Evolutionary conservation across 1,139 yeast genomes (phyloP), one percentile per base, ranked within the genome.

Genomic region (Groenewaldozyma sp.): DNA sequence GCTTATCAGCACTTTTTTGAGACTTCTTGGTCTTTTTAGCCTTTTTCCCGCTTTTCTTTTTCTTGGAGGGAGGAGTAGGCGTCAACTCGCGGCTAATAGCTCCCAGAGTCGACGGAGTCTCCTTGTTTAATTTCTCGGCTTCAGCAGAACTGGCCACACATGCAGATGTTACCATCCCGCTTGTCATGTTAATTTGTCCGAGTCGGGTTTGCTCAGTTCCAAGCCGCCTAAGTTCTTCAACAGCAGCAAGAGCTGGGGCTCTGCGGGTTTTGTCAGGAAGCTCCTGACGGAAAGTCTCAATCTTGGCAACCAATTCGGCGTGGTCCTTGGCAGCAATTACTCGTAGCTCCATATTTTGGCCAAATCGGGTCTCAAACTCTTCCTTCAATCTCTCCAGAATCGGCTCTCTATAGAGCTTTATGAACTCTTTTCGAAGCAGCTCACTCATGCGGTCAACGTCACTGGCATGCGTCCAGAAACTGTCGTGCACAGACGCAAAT

Each of bases 401-500:
- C 52, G 83, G 65, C 59, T 83, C 75, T 17, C 70, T 74, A 58
- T 88, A 95, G 40, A 88, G 64, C 36, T 68, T 63, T 43, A 84
- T 79, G 62, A 88, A 88, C 47, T 82, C 78, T 33, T 79, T 75
- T 56, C 97, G 73, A 43, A 87, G 67, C 28, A 71, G 64, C 4
- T 54, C 54, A 55, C 76, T 82, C 88, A 88, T 78, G 2, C 51
- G 53, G 44, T 76, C 77, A 27, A 86, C 76, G 54, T 82, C 84
- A 35, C 74, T 62, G 1, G 96, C 95, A 59, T 88, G 96, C 0
- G 96, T 84, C 97, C 97, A 88, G 58, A 82, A 88, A 2, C 95
- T 86, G 61, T 88, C 97, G 60, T 88, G 97, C 31, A 88, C 95
- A 1, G 96, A 80, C 0, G 96, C 95, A 67, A 88, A 88, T n/a